phyloP scores from a whole-genome alignment of 768 basidiomycete species.

The Gelatoporia subvermispora region DNA sequence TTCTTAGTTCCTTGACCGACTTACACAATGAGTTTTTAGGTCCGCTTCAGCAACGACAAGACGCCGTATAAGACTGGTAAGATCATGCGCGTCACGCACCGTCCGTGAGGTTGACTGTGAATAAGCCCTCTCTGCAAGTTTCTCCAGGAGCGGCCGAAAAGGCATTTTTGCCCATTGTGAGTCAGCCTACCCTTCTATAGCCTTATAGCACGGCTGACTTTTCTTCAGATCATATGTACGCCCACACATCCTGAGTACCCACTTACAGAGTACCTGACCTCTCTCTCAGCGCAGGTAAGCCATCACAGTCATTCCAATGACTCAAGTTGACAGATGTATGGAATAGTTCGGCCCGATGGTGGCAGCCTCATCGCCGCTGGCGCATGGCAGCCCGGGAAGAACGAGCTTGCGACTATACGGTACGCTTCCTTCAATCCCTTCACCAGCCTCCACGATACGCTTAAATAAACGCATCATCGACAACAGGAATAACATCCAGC shows the following conservation, averaged over 20 bases:
- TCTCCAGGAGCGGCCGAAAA: constrained; percentile 86
- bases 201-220: background rate
- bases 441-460: background rate
- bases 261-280: no score
- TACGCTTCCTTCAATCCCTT: background rate
- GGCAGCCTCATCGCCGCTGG: constrained; percentile 77
- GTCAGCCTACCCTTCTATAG: constrained; percentile 23
- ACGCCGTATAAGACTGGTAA: constrained; percentile 84
- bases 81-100: no score
- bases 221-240: constrained; percentile 57
- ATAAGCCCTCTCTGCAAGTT: constrained; percentile 61
- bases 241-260: constrained; percentile 6
- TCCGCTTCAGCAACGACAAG: constrained; percentile 90
- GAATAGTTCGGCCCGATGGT: constrained; percentile 43
- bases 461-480: background rate
- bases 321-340: background rate
- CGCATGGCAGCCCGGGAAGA: constrained; percentile 72
- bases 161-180: constrained; percentile 84
- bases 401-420: constrained; percentile 77
- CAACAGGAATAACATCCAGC: constrained; percentile 58
- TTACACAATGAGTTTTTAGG: no score
- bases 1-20: no score
- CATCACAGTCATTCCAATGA: background rate
- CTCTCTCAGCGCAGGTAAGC: constrained; percentile 14
- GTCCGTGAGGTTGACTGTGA: no score